Conservation (phyloP, 2,329 filamentous ascomycete species). For the Exutisphaerella laricina region DNA sequence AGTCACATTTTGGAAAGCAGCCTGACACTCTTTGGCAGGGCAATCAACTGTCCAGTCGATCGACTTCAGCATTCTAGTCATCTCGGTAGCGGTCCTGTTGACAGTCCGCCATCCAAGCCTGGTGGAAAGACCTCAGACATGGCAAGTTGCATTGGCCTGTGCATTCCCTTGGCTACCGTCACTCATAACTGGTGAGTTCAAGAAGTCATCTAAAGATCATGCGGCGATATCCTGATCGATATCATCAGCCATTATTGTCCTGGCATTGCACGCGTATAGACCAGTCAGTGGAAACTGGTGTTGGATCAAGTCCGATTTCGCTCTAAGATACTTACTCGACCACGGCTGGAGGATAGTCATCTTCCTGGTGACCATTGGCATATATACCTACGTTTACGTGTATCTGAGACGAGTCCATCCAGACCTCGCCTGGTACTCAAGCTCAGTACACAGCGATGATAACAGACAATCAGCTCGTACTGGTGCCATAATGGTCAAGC, state of each 20-base stretch:
- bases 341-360: conserved; percentile 45
- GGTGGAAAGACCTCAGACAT: conserved; percentile 26
- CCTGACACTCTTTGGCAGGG: conserved; percentile 34
- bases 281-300: conserved; percentile 47
- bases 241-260: conserved; percentile 22
- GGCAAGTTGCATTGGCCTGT: conserved; percentile 32
- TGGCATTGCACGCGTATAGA: conserved; percentile 29
- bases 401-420: conserved; percentile 27
- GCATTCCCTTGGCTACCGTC: conserved; percentile 38
- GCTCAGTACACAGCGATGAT: background rate
- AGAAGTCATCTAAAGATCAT: background rate
- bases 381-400: conserved; percentile 43
- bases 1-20: too few relatives aligned
- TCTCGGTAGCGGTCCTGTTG: conserved; percentile 41
- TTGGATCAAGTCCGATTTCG: conserved; percentile 39
- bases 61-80: conserved; percentile 42
- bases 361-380: conserved; percentile 38
- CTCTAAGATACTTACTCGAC: conserved; percentile 41
- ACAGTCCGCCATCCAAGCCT: conserved; percentile 36
- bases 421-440: background rate
- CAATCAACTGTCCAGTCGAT: conserved; percentile 43
- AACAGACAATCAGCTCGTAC: background rate
- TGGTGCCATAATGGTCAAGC: background rate
- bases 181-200: conserved; percentile 33
- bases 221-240: background rate